Evolutionary conservation across 73 alveolate species (phyloP).

Genomic region (Blepharisma stoltei): DNA sequence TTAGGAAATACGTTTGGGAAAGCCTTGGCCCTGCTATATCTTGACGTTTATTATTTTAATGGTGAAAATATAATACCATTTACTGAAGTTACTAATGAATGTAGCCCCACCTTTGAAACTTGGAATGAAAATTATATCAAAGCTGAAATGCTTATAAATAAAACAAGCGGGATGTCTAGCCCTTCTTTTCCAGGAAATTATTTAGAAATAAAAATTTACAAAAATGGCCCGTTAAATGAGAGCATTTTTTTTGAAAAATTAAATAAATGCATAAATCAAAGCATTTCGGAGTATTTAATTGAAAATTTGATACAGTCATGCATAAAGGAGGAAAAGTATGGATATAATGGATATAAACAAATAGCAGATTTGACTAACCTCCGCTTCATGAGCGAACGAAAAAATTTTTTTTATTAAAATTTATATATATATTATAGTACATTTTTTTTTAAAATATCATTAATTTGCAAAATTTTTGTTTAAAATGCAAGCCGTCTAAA

Average conservation of each 20-base stretch:
- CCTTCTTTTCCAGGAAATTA: conserved; percentile 11
- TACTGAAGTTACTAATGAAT: background rate
- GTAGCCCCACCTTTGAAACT: background rate
- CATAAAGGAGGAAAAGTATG: background rate
- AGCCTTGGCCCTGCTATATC: background rate
- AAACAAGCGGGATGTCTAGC: background rate
- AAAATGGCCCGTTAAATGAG: background rate
- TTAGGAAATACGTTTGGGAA: conserved; percentile 28
- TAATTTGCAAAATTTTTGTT: too few relatives aligned
- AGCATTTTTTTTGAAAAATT: background rate
- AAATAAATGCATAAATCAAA: conserved; percentile 3
- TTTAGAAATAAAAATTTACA: background rate
- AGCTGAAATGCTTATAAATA: background rate
- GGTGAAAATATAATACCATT: conserved; percentile 4
- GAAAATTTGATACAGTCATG: background rate
- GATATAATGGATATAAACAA: background rate
- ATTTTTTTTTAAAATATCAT: too few relatives aligned
- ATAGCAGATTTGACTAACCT: background rate
- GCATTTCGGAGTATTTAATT: background rate
- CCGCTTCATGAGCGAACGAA: background rate
- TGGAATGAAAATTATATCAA: background rate
- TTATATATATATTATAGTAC: too few relatives aligned
- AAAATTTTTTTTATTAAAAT: too few relatives aligned
- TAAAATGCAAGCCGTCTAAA: too few relatives aligned
- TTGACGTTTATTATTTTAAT: background rate